Evolutionary conservation across 768 basidiomycete species (phyloP).

Genomic region (Holtermanniella nyarrowii): DNA sequence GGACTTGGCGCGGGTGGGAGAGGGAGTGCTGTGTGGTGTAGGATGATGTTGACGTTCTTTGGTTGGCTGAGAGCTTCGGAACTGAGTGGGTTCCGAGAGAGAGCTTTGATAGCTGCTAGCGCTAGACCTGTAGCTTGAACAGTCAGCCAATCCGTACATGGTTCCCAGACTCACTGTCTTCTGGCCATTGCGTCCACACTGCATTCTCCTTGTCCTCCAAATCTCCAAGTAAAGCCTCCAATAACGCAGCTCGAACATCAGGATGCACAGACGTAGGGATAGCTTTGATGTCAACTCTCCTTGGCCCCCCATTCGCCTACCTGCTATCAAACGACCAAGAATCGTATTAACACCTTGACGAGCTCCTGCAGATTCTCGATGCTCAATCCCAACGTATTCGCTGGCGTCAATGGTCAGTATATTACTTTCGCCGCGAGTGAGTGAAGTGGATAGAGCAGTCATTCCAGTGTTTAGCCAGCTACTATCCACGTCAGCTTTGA

Average conservation of each 20-base stretch:
- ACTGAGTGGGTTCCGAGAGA: constrained; percentile 61
- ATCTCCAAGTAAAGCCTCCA: constrained; percentile 55
- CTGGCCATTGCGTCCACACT: constrained; percentile 46
- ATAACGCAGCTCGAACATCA: constrained; percentile 49
- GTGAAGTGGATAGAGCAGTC: neutral
- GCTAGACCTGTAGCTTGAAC: constrained; percentile 54
- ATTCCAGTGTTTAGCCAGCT: neutral
- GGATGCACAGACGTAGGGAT: constrained; percentile 48
- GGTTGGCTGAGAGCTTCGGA: constrained; percentile 52
- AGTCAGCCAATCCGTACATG: too few species aligned
- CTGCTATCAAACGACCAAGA: too few species aligned
- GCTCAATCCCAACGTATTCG: neutral
- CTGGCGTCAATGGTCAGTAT: neutral
- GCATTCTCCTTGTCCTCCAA: constrained; percentile 45
- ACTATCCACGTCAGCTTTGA: too few species aligned
- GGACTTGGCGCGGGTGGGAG: neutral
- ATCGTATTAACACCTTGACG: neutral
- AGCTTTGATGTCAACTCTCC: too few species aligned
- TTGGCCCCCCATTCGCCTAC: too few species aligned
- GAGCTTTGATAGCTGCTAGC: constrained; percentile 59
- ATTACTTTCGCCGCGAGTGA: neutral
- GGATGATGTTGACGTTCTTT: constrained; percentile 33
- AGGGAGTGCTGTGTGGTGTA: constrained; percentile 23
- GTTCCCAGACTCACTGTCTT: constrained; percentile 53
- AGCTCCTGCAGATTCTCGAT: neutral